phyloP scores from a whole-genome alignment of 2,329 filamentous ascomycete genomes.

The Ophiostoma sp. region DNA sequence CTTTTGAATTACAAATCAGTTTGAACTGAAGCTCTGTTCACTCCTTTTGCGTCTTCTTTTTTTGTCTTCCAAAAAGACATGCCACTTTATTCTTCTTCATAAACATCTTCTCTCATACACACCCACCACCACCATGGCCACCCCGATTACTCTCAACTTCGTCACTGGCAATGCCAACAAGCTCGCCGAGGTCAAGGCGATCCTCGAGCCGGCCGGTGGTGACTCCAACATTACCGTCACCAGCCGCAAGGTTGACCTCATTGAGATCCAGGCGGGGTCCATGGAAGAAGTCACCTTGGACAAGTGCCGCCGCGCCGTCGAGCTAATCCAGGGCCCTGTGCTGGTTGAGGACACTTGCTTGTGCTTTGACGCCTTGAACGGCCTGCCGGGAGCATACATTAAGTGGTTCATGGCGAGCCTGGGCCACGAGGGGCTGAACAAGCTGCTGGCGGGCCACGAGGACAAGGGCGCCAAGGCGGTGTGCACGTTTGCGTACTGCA shows the following conservation, averaged over 20 bases:
- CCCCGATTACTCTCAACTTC: slow-evolving; percentile 68
- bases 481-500: slow-evolving; percentile 91
- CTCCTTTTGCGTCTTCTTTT: background rate
- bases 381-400: slow-evolving; percentile 94
- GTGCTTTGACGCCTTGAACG: slow-evolving; percentile 85
- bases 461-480: slow-evolving; percentile 92
- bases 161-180: slow-evolving; percentile 98
- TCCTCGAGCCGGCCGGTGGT: slow-evolving; percentile 63
- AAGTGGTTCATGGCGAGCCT: slow-evolving; percentile 91
- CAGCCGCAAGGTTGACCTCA: slow-evolving; percentile 74
- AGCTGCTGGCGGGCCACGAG: slow-evolving; percentile 81
- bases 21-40: background rate
- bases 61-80: background rate
- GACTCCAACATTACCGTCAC: slow-evolving; percentile 62
- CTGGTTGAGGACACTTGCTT: slow-evolving; percentile 95
- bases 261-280: slow-evolving; percentile 88
- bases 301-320: slow-evolving; percentile 82
- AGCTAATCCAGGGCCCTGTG: slow-evolving; percentile 76
- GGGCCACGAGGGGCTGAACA: slow-evolving; percentile 84
- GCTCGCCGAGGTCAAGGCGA: slow-evolving; percentile 82
- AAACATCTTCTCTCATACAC: background rate
- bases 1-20: background rate
- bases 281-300: slow-evolving; percentile 88
- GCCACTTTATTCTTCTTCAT: background rate
- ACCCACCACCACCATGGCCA: slow-evolving; percentile 39